These are phyloP conservation scores for Paraglomus brasilianum DNA, from an alignment of 192 early-diverging fungal species.

Conservation along the genomic window DNA sequence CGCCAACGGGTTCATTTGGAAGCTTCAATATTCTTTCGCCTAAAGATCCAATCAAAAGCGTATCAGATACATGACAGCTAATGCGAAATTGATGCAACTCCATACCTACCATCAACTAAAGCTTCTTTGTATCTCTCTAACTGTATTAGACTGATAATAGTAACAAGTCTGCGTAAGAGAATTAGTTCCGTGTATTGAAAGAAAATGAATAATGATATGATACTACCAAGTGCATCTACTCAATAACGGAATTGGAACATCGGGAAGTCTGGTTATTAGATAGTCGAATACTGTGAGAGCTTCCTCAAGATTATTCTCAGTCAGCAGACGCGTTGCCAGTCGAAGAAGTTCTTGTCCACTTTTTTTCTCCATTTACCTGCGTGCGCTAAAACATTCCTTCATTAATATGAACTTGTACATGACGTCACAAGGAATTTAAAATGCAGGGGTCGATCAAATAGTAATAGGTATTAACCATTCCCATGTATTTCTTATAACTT, in stretches of 20 bases:
- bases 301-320: slow-evolving; percentile 20
- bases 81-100: background rate
- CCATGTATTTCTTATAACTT: too few relatives aligned
- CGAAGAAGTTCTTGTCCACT: slow-evolving; percentile 15
- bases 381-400: too few relatives aligned
- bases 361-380: slow-evolving; percentile 20
- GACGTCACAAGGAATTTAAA: too few relatives aligned
- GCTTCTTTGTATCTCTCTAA: slow-evolving; percentile 15
- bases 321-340: background rate
- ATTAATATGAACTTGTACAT: too few relatives aligned
- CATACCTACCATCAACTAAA: slow-evolving; percentile 14
- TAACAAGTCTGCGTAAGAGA: too few relatives aligned
- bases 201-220: too few relatives aligned
- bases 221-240: slow-evolving; percentile 26
- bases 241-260: slow-evolving; percentile 16
- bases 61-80: background rate
- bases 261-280: slow-evolving; percentile 19
- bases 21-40: slow-evolving; percentile 3
- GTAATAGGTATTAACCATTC: too few relatives aligned
- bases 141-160: slow-evolving; percentile 23
- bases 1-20: slow-evolving; percentile 6
- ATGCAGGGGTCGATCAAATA: too few relatives aligned
- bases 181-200: too few relatives aligned
- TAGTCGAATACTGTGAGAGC: slow-evolving; percentile 12
- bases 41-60: background rate